These are phyloP conservation scores for Lagenaria siceraria DNA, from an alignment of 306 rosid species.

Conservation along the genomic window DNA sequence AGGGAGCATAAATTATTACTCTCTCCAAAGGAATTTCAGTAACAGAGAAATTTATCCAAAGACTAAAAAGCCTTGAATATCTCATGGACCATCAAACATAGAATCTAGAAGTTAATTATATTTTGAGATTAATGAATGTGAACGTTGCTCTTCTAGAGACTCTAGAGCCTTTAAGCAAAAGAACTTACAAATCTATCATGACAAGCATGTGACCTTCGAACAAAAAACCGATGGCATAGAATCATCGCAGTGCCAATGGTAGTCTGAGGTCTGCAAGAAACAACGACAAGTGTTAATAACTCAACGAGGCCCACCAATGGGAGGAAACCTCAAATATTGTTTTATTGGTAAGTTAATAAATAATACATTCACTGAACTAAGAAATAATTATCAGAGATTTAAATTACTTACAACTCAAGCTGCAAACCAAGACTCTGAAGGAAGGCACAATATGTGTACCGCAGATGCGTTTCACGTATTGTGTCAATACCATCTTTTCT, in stretches of 20 bases:
- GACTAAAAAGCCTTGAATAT: background rate
- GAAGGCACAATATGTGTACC: constrained; percentile 86
- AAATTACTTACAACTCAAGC: constrained; percentile 68
- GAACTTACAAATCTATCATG: constrained; percentile 92
- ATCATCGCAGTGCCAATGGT: constrained; percentile 95
- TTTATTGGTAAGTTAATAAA: background rate
- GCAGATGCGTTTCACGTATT: constrained; percentile 71
- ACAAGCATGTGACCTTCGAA: constrained; percentile 84
- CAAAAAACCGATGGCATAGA: constrained; percentile 92
- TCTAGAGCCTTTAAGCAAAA: constrained; percentile 1
- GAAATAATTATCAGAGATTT: background rate
- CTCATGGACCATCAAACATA: background rate
- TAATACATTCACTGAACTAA: background rate
- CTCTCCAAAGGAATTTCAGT: background rate
- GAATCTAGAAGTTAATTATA: background rate
- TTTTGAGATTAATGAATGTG: background rate
- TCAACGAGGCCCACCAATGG: background rate
- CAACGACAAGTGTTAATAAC: constrained; percentile 1
- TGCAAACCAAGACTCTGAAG: constrained; percentile 83
- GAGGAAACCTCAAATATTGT: background rate
- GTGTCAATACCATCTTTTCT: constrained; percentile 91
- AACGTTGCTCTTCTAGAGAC: background rate
- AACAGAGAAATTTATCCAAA: background rate
- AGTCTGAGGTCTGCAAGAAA: constrained; percentile 78
- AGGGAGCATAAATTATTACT: background rate